These are phyloP conservation scores for Talaromyces sp. DNA, from an alignment of 2,329 filamentous ascomycete genomes.

Conservation along the genomic window DNA sequence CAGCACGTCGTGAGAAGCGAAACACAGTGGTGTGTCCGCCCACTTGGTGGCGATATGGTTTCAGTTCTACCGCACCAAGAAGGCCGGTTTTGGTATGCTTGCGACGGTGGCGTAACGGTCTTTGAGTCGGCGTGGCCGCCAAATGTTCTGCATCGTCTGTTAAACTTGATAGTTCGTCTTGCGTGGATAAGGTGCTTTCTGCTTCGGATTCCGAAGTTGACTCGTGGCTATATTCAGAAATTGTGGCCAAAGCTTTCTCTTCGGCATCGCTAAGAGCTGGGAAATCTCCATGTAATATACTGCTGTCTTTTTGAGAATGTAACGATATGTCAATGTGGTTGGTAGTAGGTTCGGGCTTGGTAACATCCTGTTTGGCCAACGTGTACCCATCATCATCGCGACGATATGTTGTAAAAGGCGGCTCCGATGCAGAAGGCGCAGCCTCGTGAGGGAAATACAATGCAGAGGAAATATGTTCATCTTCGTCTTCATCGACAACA, in stretches of 20 bases:
- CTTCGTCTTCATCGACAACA: constrained; percentile 51
- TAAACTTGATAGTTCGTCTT: constrained; percentile 49
- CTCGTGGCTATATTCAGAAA: constrained; percentile 32
- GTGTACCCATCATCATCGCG: constrained; percentile 6
- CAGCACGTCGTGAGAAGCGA: constrained; percentile 87
- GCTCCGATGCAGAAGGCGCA: constrained; percentile 25
- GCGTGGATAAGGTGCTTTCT: constrained; percentile 35
- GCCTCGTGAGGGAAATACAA: constrained; percentile 60
- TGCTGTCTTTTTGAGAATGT: constrained; percentile 55
- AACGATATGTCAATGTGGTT: constrained; percentile 60
- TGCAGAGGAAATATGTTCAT: constrained; percentile 61
- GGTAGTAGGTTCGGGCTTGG: background rate
- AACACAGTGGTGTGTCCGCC: constrained; percentile 95
- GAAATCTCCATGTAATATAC: constrained; percentile 57
- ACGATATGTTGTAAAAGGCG: constrained; percentile 14
- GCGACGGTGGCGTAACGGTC: constrained; percentile 18
- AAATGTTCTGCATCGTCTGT: constrained; percentile 50
- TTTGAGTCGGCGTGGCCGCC: constrained; percentile 39
- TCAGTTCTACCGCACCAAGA: constrained; percentile 86
- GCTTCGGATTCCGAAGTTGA: constrained; percentile 43
- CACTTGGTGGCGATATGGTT: constrained; percentile 95
- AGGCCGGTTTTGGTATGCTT: constrained; percentile 43
- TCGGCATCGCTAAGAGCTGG: constrained; percentile 34
- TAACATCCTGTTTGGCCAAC: background rate
- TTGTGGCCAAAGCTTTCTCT: constrained; percentile 29